A percentile compares a stretch with the other conserved stretches of the same genome.
Conservation (phyloP, 352 stramenopile genomes). For the Albugo candida region DNA sequence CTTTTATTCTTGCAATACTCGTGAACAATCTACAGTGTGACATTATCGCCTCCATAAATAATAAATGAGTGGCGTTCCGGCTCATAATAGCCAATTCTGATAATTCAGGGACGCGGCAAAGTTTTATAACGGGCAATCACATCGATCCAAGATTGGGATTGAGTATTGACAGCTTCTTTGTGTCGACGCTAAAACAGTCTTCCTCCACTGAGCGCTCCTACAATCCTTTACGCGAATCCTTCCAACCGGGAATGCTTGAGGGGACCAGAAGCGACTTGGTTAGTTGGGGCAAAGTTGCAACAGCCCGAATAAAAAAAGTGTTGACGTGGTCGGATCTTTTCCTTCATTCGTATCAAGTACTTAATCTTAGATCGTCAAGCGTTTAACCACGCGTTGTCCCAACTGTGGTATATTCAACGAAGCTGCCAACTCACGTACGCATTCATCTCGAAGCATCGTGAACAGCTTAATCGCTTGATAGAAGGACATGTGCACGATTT, state of each 20-base stretch:
- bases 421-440: slow-evolving; percentile 28
- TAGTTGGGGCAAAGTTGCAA: slow-evolving; percentile 30
- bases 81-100: slow-evolving; percentile 33
- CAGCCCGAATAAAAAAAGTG: slow-evolving; percentile 28
- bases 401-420: slow-evolving; percentile 43
- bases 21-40: slow-evolving; percentile 36
- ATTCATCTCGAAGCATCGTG: slow-evolving; percentile 55
- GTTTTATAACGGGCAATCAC: slow-evolving; percentile 24
- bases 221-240: slow-evolving; percentile 25
- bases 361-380: slow-evolving; percentile 46
- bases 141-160: slow-evolving; percentile 2
- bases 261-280: slow-evolving; percentile 22
- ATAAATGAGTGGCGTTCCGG: slow-evolving; percentile 36
- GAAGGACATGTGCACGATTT: slow-evolving; percentile 82
- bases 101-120: slow-evolving; percentile 39
- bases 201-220: slow-evolving; percentile 19
- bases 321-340: slow-evolving; percentile 54
- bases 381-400: slow-evolving; percentile 42
- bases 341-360: slow-evolving; percentile 29
- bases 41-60: slow-evolving; percentile 53
- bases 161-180: not conserved
- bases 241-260: slow-evolving; percentile 20
- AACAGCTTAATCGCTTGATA: slow-evolving; percentile 85
- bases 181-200: slow-evolving; percentile 22
- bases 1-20: slow-evolving; percentile 59